phyloP scores from a whole-genome alignment of 2,329 filamentous ascomycete genomes.

The Monosporascus sp. region DNA sequence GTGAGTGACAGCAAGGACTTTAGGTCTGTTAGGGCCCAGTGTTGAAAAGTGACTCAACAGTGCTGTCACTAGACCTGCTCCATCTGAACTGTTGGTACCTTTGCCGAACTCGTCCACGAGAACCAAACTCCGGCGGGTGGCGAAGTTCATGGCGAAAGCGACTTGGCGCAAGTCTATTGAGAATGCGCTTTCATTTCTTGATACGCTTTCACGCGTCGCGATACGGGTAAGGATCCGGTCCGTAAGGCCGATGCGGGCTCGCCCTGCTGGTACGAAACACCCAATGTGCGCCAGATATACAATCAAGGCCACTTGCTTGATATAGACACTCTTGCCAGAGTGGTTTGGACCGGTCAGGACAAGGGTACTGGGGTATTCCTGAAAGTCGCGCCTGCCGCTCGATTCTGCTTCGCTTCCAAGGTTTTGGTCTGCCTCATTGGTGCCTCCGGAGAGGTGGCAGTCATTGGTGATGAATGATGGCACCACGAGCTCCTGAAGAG shows the following conservation, averaged over 20 bases:
- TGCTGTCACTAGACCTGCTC: conserved; percentile 53
- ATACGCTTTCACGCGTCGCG: conserved; percentile 62
- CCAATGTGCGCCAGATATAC: conserved; percentile 91
- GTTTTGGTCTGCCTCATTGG: conserved; percentile 22
- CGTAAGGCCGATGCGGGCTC: conserved; percentile 75
- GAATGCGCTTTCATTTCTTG: conserved; percentile 56
- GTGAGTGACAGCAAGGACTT: conserved; percentile 58
- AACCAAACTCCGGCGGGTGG: conserved; percentile 71
- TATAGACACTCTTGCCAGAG: conserved; percentile 92
- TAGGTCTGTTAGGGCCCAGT: conserved; percentile 43
- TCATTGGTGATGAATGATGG: conserved; percentile 79
- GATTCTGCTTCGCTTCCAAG: conserved; percentile 1
- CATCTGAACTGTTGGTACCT: conserved; percentile 54
- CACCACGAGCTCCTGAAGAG: conserved; percentile 79
- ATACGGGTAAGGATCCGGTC: conserved; percentile 90
- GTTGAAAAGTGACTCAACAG: conserved; percentile 52
- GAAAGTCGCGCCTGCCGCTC: conserved; percentile 5
- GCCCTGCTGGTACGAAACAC: conserved; percentile 79
- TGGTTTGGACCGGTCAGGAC: conserved; percentile 91
- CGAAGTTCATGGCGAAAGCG: conserved; percentile 67
- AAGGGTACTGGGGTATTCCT: conserved; percentile 57
- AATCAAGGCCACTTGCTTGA: conserved; percentile 88
- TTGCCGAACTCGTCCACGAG: conserved; percentile 90
- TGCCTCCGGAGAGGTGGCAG: conserved; percentile 62
- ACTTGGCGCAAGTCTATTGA: conserved; percentile 83